phyloP scores from a whole-genome alignment of 345 rosid species.

The Gossypium longicalyx region DNA sequence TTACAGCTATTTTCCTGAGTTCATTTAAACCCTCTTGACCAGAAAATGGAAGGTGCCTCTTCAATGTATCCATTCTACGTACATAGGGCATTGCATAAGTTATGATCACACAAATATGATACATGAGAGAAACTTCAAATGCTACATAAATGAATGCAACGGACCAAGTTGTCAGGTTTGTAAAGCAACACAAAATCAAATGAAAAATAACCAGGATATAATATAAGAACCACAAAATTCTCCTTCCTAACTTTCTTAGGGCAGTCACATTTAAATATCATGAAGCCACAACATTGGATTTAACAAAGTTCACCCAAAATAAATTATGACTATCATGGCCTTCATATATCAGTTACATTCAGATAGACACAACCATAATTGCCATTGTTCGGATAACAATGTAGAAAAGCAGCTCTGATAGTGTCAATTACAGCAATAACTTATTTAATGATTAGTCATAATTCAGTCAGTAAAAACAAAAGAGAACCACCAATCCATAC shows the following conservation, averaged over 20 bases:
- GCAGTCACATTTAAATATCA: neutral
- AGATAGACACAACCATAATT: neutral
- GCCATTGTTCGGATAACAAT: neutral
- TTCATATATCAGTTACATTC: conserved; percentile 1
- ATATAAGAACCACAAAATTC: neutral
- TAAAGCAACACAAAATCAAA: neutral
- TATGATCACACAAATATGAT: neutral
- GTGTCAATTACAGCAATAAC: neutral
- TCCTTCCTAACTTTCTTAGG: neutral
- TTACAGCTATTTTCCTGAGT: conserved; percentile 64
- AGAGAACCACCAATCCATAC: neutral
- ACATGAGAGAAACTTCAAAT: neutral
- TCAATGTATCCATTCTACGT: conserved; percentile 61
- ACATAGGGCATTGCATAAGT: neutral
- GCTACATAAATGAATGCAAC: neutral
- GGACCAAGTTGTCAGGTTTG: neutral
- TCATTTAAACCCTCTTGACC: conserved; percentile 67
- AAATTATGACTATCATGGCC: neutral
- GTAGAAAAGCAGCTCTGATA: neutral
- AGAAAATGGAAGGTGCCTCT: conserved; percentile 64
- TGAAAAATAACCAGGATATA: neutral
- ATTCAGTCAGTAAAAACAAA: neutral
- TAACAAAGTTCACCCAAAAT: neutral
- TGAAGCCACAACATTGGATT: neutral
- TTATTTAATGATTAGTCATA: neutral